phyloP scores from a whole-genome alignment of 2,329 filamentous ascomycete genomes.

The Ophiostoma perfectum region DNA sequence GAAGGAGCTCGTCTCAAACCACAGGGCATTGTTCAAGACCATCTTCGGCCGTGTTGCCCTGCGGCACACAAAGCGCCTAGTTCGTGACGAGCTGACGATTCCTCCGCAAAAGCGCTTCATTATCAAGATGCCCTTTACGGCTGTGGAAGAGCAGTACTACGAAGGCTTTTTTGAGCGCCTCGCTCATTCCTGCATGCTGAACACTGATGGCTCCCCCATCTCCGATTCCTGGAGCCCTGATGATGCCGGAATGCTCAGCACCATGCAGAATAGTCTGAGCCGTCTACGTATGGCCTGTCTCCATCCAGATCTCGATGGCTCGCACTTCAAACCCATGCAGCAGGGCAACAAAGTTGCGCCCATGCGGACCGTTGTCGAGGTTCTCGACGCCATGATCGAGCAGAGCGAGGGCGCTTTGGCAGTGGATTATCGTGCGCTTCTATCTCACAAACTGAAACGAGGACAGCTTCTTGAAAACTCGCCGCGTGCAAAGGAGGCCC shows the following conservation, averaged over 20 bases:
- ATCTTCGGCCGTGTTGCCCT: slow-evolving; percentile 70
- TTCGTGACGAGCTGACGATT: slow-evolving; percentile 71
- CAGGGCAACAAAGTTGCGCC: slow-evolving; percentile 56
- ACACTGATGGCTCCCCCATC: slow-evolving; percentile 57
- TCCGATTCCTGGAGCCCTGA: slow-evolving; percentile 60
- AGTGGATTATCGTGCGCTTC: slow-evolving; percentile 60
- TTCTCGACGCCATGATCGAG: slow-evolving; percentile 87
- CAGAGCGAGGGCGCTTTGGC: slow-evolving; percentile 65
- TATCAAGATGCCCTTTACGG: slow-evolving; percentile 83
- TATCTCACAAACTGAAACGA: slow-evolving; percentile 58
- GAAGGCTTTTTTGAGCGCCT: slow-evolving; percentile 68
- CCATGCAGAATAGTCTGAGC: slow-evolving; percentile 74
- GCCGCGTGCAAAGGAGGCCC: slow-evolving; percentile 59
- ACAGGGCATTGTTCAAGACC: slow-evolving; percentile 59
- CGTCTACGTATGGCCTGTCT: slow-evolving; percentile 44
- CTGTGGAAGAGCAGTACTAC: slow-evolving; percentile 89
- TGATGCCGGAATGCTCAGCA: slow-evolving; percentile 51
- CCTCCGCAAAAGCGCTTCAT: slow-evolving; percentile 81
- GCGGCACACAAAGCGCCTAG: slow-evolving; percentile 76
- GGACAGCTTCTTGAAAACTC: slow-evolving; percentile 79
- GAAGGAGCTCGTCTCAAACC: slow-evolving; percentile 56
- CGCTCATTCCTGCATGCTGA: slow-evolving; percentile 62
- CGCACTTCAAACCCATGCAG: slow-evolving; percentile 41
- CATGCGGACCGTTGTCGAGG: slow-evolving; percentile 76
- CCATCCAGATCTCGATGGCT: slow-evolving; percentile 71